Percentiles rank a stretch among this genome's conserved stretches.
phyloP scores from a whole-genome alignment of 495 filamentous ascomycete genomes.

The Cercophora newfieldiana region DNA sequence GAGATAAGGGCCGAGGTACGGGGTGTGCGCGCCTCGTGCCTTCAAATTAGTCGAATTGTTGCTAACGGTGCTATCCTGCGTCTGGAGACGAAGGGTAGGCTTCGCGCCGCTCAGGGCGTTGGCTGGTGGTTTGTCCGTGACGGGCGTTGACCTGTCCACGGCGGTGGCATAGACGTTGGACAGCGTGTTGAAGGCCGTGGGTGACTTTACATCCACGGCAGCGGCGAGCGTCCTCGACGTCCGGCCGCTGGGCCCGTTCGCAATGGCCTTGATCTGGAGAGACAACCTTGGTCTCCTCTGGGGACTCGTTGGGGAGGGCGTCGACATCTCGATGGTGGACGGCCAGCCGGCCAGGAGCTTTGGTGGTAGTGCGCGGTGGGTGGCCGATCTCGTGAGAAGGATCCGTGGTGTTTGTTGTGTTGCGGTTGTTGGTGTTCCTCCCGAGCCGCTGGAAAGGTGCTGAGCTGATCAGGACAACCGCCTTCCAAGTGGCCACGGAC shows the following conservation, averaged over 20 bases:
- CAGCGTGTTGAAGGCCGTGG: slow-evolving; percentile 80
- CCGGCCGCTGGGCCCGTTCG: slow-evolving; percentile 31
- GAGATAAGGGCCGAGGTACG: slow-evolving; percentile 44
- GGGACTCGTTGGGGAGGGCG: slow-evolving; percentile 40
- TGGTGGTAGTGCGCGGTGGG: background rate
- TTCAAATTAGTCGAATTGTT: slow-evolving; percentile 22
- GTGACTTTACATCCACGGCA: slow-evolving; percentile 62
- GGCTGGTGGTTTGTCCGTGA: slow-evolving; percentile 41
- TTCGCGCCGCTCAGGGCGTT: slow-evolving; percentile 40
- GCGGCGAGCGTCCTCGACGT: slow-evolving; percentile 38
- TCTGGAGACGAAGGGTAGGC: slow-evolving; percentile 49
- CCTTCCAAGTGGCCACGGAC: slow-evolving; percentile 14
- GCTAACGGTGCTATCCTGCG: slow-evolving; percentile 27
- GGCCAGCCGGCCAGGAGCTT: background rate
- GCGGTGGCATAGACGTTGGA: slow-evolving; percentile 72
- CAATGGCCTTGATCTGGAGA: slow-evolving; percentile 64
- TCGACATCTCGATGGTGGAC: slow-evolving; percentile 33
- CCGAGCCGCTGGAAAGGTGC: slow-evolving; percentile 15
- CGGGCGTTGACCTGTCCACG: slow-evolving; percentile 63
- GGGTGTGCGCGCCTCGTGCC: slow-evolving; percentile 35
- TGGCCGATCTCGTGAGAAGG: background rate
- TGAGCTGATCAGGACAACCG: slow-evolving; percentile 1
- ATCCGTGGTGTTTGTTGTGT: slow-evolving; percentile 2
- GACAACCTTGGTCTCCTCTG: slow-evolving; percentile 74
- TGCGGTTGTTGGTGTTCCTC: background rate